Conservation (phyloP, 129 eudicot species). For the Lactuca sativa region DNA sequence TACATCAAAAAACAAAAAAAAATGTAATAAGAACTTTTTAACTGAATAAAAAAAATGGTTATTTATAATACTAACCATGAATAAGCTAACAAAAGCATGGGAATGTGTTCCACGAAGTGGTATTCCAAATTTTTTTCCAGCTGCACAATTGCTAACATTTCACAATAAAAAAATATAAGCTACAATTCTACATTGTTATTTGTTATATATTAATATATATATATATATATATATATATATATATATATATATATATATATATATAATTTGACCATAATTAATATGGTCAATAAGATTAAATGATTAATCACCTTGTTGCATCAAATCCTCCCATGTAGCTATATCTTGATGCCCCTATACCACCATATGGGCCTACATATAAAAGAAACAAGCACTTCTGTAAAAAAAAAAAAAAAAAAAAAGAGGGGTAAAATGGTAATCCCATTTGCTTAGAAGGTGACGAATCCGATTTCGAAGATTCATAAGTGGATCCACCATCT, state of each 20-base stretch:
- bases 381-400: not conserved
- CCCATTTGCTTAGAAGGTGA: too few species aligned
- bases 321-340: too few species aligned
- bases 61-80: conserved; percentile 40
- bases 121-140: conserved; percentile 95
- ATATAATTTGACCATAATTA: too few species aligned
- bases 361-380: conserved; percentile 83
- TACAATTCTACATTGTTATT: not conserved
- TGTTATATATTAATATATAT: too few species aligned
- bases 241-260: too few species aligned
- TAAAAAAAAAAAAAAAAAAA: too few species aligned
- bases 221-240: too few species aligned
- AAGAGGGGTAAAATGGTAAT: not conserved
- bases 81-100: conserved; percentile 95
- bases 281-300: too few species aligned
- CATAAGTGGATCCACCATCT: too few species aligned
- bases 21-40: not conserved
- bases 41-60: not conserved
- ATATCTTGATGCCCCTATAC: conserved; percentile 87
- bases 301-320: too few species aligned
- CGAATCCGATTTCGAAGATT: too few species aligned
- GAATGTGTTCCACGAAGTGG: conserved; percentile 99
- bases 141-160: conserved; percentile 87
- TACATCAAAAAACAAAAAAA: conserved; percentile 32
- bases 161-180: conserved; percentile 1